Percentiles rank a stretch among this genome's conserved stretches.
Conservation (phyloP, 306 rosid species). For the Vigna nakashimae region DNA sequence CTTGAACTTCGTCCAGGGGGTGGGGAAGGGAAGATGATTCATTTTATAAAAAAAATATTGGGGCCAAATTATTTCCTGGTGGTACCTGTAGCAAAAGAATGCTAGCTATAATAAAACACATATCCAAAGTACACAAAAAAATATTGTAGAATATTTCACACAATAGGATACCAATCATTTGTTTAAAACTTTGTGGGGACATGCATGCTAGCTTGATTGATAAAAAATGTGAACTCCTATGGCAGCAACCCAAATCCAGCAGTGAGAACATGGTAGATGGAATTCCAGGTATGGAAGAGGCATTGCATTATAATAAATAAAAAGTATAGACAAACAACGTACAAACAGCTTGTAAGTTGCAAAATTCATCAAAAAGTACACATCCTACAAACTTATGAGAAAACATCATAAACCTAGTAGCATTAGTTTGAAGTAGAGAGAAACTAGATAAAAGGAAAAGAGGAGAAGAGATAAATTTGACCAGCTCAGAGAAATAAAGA, state of each 20-base stretch:
- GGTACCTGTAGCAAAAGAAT: background rate
- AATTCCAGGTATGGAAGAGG: too few species aligned
- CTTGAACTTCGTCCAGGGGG: background rate
- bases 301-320: too few species aligned
- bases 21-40: too few species aligned
- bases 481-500: background rate
- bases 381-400: background rate
- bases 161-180: background rate
- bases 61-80: background rate
- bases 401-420: background rate
- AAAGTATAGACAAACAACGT: too few species aligned
- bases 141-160: background rate
- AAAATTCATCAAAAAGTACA: constrained; percentile 1
- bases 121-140: background rate
- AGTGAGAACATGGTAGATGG: too few species aligned
- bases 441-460: background rate
- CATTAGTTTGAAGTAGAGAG: background rate
- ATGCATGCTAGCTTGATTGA: too few species aligned
- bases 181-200: background rate
- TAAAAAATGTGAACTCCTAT: too few species aligned
- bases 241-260: too few species aligned
- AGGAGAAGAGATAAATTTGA: background rate
- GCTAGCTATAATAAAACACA: background rate
- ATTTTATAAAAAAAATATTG: background rate
- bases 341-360: background rate